Conservation (phyloP, 805 yeast genomes). For the Blastobotrys chiropterorum region DNA sequence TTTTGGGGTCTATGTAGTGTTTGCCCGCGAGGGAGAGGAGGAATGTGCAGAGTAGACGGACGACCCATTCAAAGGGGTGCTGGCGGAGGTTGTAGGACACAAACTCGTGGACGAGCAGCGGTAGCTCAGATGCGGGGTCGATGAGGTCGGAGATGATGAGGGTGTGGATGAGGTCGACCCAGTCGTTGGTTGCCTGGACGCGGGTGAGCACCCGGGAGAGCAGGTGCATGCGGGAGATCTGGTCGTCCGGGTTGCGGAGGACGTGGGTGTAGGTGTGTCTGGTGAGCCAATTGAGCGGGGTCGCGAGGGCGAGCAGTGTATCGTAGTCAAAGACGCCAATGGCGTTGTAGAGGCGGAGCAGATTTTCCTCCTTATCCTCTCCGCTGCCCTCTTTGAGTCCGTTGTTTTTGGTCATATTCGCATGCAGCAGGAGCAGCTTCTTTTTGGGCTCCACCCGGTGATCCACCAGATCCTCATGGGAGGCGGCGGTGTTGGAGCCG, state of each 20-base stretch:
- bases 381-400: too few relatives aligned
- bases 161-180: conserved; percentile 13
- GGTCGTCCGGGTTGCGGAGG: neutral
- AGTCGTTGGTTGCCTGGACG: conserved; percentile 12
- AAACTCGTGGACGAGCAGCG: conserved; percentile 17
- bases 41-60: conserved; percentile 15
- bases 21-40: conserved; percentile 14
- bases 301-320: neutral
- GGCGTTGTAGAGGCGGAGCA: neutral
- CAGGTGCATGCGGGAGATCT: neutral
- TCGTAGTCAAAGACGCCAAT: neutral
- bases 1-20: conserved; percentile 10
- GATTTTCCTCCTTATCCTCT: neutral
- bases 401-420: too few relatives aligned
- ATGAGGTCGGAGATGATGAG: neutral
- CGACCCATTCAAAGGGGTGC: neutral
- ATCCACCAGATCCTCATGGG: neutral
- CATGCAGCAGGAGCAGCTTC: neutral
- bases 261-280: neutral
- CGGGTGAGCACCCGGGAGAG: neutral
- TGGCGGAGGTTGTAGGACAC: conserved; percentile 15
- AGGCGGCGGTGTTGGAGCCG: neutral
- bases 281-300: neutral
- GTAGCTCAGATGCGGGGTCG: conserved; percentile 5
- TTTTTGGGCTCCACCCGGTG: neutral